These are phyloP conservation scores for Backusella parvicylindrica DNA, from an alignment of 192 early-diverging fungal genomes.

Conservation along the genomic window DNA sequence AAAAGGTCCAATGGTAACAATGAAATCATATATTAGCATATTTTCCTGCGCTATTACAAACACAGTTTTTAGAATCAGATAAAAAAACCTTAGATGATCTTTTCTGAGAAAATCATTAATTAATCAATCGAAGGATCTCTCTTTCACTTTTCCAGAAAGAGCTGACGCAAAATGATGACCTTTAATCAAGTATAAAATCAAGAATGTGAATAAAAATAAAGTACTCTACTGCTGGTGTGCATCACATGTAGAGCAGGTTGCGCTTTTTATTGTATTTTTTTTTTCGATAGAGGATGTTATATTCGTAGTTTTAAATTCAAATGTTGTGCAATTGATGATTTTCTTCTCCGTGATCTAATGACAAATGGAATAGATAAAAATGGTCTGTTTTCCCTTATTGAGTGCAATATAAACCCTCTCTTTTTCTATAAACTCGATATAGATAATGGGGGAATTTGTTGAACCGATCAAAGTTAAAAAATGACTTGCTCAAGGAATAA, in stretches of 20 bases:
- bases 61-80: neutral
- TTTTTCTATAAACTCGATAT: neutral
- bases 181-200: neutral
- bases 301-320: neutral
- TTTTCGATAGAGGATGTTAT: neutral
- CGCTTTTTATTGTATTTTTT: too few species aligned
- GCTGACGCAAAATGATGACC: too few species aligned
- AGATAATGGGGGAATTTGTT: neutral
- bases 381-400: neutral
- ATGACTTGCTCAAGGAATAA: neutral
- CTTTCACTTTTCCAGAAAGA: neutral
- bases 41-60: neutral
- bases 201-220: too few species aligned
- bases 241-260: neutral
- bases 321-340: neutral
- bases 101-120: neutral
- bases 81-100: slow-evolving; percentile 6
- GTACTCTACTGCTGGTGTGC: too few species aligned
- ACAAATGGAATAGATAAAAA: neutral
- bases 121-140: neutral
- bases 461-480: too few species aligned
- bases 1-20: neutral
- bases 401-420: neutral
- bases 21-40: neutral
- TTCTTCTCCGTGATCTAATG: neutral